Conservation (phyloP, 805 yeast genomes). For the Kluyveromyces nonfermentans region DNA sequence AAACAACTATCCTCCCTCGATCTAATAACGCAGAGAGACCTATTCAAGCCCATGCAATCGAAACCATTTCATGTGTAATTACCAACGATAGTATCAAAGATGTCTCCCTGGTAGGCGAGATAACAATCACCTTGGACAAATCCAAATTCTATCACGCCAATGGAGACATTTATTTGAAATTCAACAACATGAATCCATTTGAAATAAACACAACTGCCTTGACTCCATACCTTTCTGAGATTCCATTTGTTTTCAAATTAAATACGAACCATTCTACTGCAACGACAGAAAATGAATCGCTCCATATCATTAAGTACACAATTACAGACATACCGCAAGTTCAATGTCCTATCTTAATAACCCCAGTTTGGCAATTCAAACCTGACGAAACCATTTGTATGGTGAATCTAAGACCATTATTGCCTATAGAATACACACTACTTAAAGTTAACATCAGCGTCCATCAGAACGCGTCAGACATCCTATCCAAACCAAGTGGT, state of each 20-base stretch:
- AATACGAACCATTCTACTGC: not conserved
- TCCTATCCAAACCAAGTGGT: slow-evolving; percentile 1
- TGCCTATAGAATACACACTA: not conserved
- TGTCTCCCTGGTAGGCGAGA: slow-evolving; percentile 1
- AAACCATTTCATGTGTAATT: not conserved
- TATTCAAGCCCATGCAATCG: not conserved
- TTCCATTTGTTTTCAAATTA: not conserved
- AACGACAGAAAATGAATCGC: not conserved
- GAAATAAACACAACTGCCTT: not conserved
- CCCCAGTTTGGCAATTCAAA: slow-evolving; percentile 3
- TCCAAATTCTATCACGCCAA: not conserved
- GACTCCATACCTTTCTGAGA: not conserved
- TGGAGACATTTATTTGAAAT: not conserved
- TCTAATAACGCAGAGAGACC: not conserved
- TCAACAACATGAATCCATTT: not conserved
- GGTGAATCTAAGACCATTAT: slow-evolving; percentile 3
- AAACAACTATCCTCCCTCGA: not conserved
- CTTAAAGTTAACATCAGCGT: slow-evolving; percentile 1
- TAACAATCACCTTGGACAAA: not conserved
- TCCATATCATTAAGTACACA: not conserved
- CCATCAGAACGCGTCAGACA: not conserved
- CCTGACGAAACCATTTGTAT: not conserved
- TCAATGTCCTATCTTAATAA: slow-evolving; percentile 3
- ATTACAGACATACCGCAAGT: not conserved
- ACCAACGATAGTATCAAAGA: not conserved